phyloP scores from a whole-genome alignment of 1,284 basidiomycete genomes.

The Boletus smithii region DNA sequence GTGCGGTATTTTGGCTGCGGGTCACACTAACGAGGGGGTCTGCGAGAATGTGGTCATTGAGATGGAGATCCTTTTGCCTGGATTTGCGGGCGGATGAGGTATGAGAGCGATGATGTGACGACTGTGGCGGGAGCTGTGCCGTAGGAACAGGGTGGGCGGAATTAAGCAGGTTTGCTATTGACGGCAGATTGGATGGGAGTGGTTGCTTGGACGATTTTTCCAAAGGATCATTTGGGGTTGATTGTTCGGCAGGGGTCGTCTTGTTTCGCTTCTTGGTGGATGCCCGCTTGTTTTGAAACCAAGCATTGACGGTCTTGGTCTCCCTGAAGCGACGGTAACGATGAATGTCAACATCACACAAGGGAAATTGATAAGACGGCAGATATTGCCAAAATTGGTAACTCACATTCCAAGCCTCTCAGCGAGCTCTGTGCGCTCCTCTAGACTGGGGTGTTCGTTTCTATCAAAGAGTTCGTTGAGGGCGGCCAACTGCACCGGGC shows the following conservation, averaged over 20 bases:
- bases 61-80: slow-evolving; percentile 33
- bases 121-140: slow-evolving; percentile 31
- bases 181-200: slow-evolving; percentile 35
- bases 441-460: slow-evolving; percentile 70
- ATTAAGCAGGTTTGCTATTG: slow-evolving; percentile 46
- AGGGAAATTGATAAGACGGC: slow-evolving; percentile 22
- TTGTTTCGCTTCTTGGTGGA: slow-evolving; percentile 71
- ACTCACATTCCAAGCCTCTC: slow-evolving; percentile 71
- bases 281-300: slow-evolving; percentile 82
- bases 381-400: slow-evolving; percentile 27
- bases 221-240: slow-evolving; percentile 2
- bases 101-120: slow-evolving; percentile 29
- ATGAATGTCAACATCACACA: slow-evolving; percentile 12
- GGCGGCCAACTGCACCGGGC: slow-evolving; percentile 62
- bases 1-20: slow-evolving; percentile 11
- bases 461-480: slow-evolving; percentile 74
- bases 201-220: slow-evolving; percentile 27
- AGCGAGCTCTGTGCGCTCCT: slow-evolving; percentile 62
- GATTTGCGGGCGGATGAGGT: slow-evolving; percentile 35
- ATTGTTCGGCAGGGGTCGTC: slow-evolving; percentile 16
- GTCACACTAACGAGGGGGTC: slow-evolving; percentile 11
- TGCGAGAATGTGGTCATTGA: slow-evolving; percentile 30
- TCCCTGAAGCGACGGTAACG: slow-evolving; percentile 47
- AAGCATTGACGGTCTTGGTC: slow-evolving; percentile 77
- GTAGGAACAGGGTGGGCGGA: slow-evolving; percentile 34